Conservation (phyloP, 2,329 filamentous ascomycete species). For the Tolypocladium cylindrosporum region DNA sequence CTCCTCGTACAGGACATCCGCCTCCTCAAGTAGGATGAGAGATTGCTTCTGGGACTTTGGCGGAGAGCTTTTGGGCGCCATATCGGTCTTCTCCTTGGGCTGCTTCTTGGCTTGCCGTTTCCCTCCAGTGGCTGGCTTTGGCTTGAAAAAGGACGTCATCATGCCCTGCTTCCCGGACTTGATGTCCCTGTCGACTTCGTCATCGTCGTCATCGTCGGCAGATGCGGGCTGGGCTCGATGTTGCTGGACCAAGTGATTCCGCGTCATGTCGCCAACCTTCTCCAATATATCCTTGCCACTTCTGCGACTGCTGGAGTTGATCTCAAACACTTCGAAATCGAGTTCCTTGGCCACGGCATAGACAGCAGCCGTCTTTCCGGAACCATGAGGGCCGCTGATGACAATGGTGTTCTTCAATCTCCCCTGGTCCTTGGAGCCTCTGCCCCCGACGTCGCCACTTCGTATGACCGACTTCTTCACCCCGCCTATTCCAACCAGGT, state of each 20-base stretch:
- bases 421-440: constrained; percentile 28
- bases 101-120: constrained; percentile 16
- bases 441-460: constrained; percentile 23
- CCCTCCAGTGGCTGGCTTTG: constrained; percentile 25
- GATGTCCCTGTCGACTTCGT: constrained; percentile 36
- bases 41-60: constrained; percentile 73
- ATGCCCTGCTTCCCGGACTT: constrained; percentile 65
- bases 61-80: constrained; percentile 17
- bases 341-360: constrained; percentile 89
- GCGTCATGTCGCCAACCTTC: constrained; percentile 91
- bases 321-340: constrained; percentile 89
- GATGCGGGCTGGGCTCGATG: constrained; percentile 25
- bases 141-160: constrained; percentile 73
- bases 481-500: constrained; percentile 23
- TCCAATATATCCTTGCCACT: constrained; percentile 87
- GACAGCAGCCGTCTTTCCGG: constrained; percentile 86
- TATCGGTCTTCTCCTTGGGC: constrained; percentile 17
- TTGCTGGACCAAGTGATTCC: constrained; percentile 74
- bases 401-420: constrained; percentile 68
- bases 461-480: constrained; percentile 45
- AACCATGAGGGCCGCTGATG: constrained; percentile 79
- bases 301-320: constrained; percentile 73
- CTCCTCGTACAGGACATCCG: constrained; percentile 87
- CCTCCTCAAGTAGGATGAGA: constrained; percentile 86
- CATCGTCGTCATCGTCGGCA: constrained; percentile 13